A percentile compares a stretch with the other conserved stretches of the same genome.
Evolutionary conservation across 805 yeast species (phyloP).

Genomic region (Candida sakaeoensis): DNA sequence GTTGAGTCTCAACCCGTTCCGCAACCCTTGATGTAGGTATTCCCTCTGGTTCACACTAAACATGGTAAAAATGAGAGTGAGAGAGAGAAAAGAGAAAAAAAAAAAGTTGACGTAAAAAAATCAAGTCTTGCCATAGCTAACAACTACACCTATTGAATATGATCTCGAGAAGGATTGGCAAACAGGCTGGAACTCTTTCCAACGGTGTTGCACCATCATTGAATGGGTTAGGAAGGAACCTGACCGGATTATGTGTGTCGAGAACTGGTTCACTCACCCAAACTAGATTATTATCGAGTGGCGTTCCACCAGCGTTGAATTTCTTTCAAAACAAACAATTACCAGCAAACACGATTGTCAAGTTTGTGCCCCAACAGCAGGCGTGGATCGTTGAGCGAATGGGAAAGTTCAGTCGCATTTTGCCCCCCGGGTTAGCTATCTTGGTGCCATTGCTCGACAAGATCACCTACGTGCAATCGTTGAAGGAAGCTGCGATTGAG

Average conservation of each 20-base stretch:
- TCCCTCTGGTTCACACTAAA: slow-evolving; percentile 48
- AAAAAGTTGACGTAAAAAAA: no score
- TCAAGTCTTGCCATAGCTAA: no score
- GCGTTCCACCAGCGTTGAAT: slow-evolving; percentile 26
- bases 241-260: no score
- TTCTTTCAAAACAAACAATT: slow-evolving; percentile 60
- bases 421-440: slow-evolving; percentile 75
- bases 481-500: slow-evolving; percentile 82
- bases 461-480: slow-evolving; percentile 75
- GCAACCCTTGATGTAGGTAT: slow-evolving; percentile 61
- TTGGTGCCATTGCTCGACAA: slow-evolving; percentile 70
- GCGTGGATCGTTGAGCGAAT: slow-evolving; percentile 90
- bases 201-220: no score
- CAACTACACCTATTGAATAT: not conserved
- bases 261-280: no score
- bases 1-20: slow-evolving; percentile 61
- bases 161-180: slow-evolving; percentile 5
- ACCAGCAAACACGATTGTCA: slow-evolving; percentile 71
- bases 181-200: no score
- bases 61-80: slow-evolving; percentile 49
- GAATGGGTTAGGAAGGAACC: no score
- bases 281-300: not conserved
- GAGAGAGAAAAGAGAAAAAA: not conserved
- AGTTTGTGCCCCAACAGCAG: slow-evolving; percentile 86
- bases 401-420: slow-evolving; percentile 70